A percentile compares a stretch with the other conserved stretches of the same genome.
Conservation (phyloP, 139 green algal genomes). For the Asterochloris sp. region DNA sequence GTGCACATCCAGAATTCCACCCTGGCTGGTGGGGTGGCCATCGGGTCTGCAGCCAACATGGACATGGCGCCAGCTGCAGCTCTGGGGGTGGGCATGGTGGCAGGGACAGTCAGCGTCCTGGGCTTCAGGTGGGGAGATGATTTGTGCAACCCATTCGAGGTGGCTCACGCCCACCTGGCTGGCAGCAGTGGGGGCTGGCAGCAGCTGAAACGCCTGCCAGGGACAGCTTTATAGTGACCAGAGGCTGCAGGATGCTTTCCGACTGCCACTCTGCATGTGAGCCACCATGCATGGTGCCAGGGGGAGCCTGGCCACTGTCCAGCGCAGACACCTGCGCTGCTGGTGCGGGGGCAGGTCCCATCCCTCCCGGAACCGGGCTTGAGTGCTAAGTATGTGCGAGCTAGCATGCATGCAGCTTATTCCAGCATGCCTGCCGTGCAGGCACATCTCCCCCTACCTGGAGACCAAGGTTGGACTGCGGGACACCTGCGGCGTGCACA, state of each 20-base stretch:
- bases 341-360: background rate
- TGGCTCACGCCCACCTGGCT: background rate
- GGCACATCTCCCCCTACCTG: slow-evolving; percentile 37
- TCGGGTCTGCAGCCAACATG: slow-evolving; percentile 54
- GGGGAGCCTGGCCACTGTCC: background rate
- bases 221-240: background rate
- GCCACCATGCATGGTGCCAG: too few species aligned
- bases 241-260: background rate
- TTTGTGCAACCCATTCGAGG: background rate
- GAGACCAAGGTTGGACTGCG: slow-evolving; percentile 43
- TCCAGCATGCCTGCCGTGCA: background rate
- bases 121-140: slow-evolving; percentile 32
- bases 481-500: slow-evolving; percentile 70
- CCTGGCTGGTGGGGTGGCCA: slow-evolving; percentile 61
- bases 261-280: background rate
- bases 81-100: slow-evolving; percentile 41
- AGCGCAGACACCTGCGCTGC: background rate
- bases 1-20: slow-evolving; percentile 58
- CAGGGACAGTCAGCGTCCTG: slow-evolving; percentile 36
- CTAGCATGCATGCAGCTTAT: background rate
- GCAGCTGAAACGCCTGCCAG: background rate
- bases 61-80: slow-evolving; percentile 33
- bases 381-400: background rate
- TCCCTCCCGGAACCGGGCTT: background rate
- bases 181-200: background rate